These are phyloP conservation scores for Sporothrix pallida DNA, from an alignment of 2,329 filamentous ascomycete genomes.

Conservation along the genomic window DNA sequence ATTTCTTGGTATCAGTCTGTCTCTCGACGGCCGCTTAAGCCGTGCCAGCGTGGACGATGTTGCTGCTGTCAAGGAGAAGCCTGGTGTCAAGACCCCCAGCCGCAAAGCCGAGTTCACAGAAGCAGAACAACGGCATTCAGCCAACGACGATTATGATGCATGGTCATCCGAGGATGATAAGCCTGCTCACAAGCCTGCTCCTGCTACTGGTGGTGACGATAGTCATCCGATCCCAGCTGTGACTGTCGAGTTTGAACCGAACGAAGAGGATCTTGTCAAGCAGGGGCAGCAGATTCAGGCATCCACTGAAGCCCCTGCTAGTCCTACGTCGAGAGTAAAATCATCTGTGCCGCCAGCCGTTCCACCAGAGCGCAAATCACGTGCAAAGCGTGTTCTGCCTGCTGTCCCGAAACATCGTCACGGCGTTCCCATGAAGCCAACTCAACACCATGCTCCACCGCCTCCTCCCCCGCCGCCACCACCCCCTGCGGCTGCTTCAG, in stretches of 20 bases:
- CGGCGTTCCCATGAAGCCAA: constrained; percentile 50
- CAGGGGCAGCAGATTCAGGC: background rate
- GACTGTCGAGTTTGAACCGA: constrained; percentile 19
- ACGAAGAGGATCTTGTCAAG: constrained; percentile 12
- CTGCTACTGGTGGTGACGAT: constrained; percentile 13
- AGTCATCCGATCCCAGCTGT: constrained; percentile 28
- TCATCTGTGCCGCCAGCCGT: background rate
- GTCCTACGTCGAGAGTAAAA: background rate
- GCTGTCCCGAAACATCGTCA: constrained; percentile 63
- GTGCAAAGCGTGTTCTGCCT: constrained; percentile 56
- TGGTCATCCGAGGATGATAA: constrained; percentile 9
- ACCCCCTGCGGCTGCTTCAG: constrained; percentile 22
- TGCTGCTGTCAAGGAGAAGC: constrained; percentile 79
- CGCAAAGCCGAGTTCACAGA: constrained; percentile 51
- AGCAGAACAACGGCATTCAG: constrained; percentile 2
- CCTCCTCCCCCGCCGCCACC: constrained; percentile 29
- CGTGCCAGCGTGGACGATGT: constrained; percentile 78
- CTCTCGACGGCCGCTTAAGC: constrained; percentile 68
- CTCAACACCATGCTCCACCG: constrained; percentile 26
- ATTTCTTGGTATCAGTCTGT: constrained; percentile 73
- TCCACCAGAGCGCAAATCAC: constrained; percentile 36
- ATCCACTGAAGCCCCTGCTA: constrained; percentile 4
- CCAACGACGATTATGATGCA: constrained; percentile 4
- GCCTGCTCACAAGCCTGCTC: background rate
- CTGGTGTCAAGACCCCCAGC: constrained; percentile 80